A percentile compares a stretch with the other conserved stretches of the same genome.
phyloP scores from a whole-genome alignment of 345 rosid species.

The Aegle marmelos region DNA sequence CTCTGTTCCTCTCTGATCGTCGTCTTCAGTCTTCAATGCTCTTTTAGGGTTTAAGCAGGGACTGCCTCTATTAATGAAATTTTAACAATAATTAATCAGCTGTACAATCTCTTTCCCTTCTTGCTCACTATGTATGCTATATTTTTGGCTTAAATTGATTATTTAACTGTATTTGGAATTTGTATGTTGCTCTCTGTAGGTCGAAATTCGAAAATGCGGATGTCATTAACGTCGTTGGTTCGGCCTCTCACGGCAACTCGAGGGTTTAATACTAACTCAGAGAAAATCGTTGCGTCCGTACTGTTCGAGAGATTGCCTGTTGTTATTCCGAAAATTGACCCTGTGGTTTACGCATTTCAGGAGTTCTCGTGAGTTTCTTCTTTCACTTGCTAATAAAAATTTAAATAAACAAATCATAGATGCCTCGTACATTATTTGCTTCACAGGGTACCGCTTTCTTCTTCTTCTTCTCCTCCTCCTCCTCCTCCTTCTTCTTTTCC shows the following conservation, averaged over 20 bases:
- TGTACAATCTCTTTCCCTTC: not conserved
- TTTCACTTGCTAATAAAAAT: slow-evolving; percentile 1
- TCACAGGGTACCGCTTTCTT: too few relatives aligned
- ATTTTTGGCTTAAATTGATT: not conserved
- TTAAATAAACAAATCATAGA: not conserved
- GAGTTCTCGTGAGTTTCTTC: slow-evolving; percentile 78
- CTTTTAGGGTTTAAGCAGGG: slow-evolving; percentile 25
- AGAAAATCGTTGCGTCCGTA: slow-evolving; percentile 83
- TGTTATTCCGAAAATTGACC: slow-evolving; percentile 86
- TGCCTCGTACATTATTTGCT: not conserved
- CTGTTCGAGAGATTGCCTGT: slow-evolving; percentile 92
- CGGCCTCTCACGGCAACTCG: slow-evolving; percentile 32
- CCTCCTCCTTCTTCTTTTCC: not conserved
- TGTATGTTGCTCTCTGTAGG: slow-evolving; percentile 2
- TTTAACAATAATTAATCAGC: not conserved
- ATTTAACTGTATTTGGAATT: not conserved
- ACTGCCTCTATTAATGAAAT: not conserved
- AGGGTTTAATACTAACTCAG: slow-evolving; percentile 62
- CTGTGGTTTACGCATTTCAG: slow-evolving; percentile 78
- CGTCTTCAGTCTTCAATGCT: not conserved
- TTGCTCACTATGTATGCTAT: not conserved
- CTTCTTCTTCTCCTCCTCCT: too few relatives aligned
- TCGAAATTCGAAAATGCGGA: slow-evolving; percentile 53
- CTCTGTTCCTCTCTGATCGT: not conserved
- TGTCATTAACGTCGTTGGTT: slow-evolving; percentile 35